Evolutionary conservation across 352 stramenopile species (phyloP).

Genomic region (Globisporangium spinosum): DNA sequence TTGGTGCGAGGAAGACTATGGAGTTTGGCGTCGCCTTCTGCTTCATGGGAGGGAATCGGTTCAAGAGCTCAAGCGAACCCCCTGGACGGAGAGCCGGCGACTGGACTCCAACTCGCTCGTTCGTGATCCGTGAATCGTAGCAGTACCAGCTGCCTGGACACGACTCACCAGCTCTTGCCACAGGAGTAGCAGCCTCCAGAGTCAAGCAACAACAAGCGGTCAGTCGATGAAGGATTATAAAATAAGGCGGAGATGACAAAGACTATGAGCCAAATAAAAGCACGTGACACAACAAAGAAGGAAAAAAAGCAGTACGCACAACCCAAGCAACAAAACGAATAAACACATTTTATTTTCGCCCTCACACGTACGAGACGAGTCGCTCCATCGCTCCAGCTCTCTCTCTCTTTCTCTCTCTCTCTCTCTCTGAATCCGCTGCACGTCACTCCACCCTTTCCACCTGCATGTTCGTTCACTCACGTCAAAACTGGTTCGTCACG

Average conservation of each 20-base stretch:
- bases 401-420: neutral
- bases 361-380: neutral
- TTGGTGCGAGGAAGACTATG: neutral
- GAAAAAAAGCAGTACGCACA: neutral
- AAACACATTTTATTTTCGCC: neutral
- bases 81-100: neutral
- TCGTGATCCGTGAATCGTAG: neutral
- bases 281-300: neutral
- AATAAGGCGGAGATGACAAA: neutral
- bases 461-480: constrained; percentile 5
- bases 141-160: neutral
- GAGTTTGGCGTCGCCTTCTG: neutral
- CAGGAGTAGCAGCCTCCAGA: neutral
- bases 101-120: neutral
- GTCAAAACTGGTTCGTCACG: constrained; percentile 5
- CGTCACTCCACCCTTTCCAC: neutral
- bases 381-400: neutral
- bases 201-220: neutral
- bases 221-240: neutral
- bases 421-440: neutral
- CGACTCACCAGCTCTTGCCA: neutral
- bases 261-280: neutral
- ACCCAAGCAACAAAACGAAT: neutral
- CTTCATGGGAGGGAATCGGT: neutral
- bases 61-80: neutral